Evolutionary conservation across 305 asterid species (phyloP), one percentile per base, ranked within the genome.

Genomic region (Fraxinus albicans): DNA sequence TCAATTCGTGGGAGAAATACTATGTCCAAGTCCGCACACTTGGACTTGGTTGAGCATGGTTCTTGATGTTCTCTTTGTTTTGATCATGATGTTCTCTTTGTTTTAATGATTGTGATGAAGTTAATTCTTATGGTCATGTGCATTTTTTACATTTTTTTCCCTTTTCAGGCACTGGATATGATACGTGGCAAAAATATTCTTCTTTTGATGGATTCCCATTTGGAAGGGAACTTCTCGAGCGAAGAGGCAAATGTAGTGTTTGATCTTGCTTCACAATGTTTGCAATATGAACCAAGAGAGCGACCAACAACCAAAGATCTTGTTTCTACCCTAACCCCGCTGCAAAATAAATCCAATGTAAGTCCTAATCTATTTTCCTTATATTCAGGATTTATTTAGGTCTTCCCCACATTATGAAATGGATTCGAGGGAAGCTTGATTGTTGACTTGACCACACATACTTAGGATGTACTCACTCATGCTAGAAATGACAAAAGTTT

Each of bases 211-310:
- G 99, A 96, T 86, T 96, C 99, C 77, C 98, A 96, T 89, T 89
- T 96, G 87, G 99, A 96, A 90, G 98, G 98, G 19, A 93, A 94
- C 86, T 96, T 94, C 90, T 93, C 97, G 78, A 87, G 92, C 77
- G 98, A 94, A 89, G 98, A 96, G 92, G 99, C 99, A 63, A 96
- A 97, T 2, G 91, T 89, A 35, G 98, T 96, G 80, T 91, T 96
- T 81, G 97, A 93, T 85, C 98, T 94, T 85, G 98, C 99, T 84
- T 96, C 99, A 8, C 91, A 88, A 86, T 94, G 99, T 87, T 88
- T 96, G 88, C 97, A 96, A 86, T 93, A 93, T 78, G 99, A 96
- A 86, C 98, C 98, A 78, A 91, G 96, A 89, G 99, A 96, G 85
- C 94, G 99, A 72, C 99, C 99, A 74, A 96, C 89, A 90, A 91